Percentiles rank a stretch among this genome's conserved stretches.
Conservation (phyloP, 2,329 filamentous ascomycete genomes). For the Epichloe baconii region DNA sequence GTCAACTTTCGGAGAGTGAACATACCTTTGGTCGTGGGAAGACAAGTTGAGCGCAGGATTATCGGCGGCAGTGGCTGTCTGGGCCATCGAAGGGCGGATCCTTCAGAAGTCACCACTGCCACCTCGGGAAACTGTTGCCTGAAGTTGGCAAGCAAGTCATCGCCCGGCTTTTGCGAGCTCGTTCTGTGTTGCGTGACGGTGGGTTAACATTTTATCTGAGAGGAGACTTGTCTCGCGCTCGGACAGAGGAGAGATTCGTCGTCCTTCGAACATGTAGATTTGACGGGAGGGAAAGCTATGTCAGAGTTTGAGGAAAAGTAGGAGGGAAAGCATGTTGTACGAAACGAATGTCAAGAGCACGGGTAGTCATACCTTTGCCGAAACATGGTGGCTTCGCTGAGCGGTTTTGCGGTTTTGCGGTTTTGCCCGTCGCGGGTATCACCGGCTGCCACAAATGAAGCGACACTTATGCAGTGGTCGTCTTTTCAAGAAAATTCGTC, state of each 20-base stretch:
- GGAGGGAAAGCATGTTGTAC: not conserved
- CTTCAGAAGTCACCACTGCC: slow-evolving; percentile 35
- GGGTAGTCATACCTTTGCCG: slow-evolving; percentile 7
- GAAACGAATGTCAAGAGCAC: not conserved
- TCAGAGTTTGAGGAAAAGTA: not conserved
- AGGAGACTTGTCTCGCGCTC: not conserved
- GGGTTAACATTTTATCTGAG: not conserved
- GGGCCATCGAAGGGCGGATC: slow-evolving; percentile 26
- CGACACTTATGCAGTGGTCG: not conserved
- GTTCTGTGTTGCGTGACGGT: slow-evolving; percentile 32
- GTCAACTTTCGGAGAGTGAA: not conserved
- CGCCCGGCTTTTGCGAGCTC: slow-evolving; percentile 68
- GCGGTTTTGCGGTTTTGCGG: not conserved
- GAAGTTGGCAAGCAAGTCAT: slow-evolving; percentile 71
- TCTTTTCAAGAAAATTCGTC: not conserved
- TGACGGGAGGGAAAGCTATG: not conserved
- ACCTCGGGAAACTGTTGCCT: slow-evolving; percentile 72
- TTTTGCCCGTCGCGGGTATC: not conserved
- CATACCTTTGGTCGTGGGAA: slow-evolving; percentile 17
- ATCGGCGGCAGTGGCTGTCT: slow-evolving; percentile 18
- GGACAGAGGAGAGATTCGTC: not conserved
- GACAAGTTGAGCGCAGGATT: slow-evolving; percentile 12
- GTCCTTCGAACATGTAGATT: not conserved
- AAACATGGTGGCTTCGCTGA: slow-evolving; percentile 8
- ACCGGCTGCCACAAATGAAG: not conserved